Evolutionary conservation across 192 early-diverging fungal species (phyloP).

Genomic region (Backusella circina): DNA sequence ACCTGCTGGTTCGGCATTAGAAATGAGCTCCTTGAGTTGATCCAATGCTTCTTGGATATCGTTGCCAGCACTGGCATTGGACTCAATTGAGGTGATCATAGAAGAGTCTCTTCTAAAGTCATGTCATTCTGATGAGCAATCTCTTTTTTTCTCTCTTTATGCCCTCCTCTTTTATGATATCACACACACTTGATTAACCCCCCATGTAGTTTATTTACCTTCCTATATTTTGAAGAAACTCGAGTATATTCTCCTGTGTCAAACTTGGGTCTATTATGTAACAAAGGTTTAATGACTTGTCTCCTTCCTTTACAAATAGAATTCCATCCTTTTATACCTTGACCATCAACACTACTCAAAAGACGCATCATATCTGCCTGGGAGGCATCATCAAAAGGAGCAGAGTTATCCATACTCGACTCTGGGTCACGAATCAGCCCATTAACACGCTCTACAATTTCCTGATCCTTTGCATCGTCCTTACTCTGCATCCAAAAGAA

Average conservation of each 20-base stretch:
- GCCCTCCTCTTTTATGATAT: too few relatives aligned
- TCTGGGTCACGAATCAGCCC: constrained; percentile 50
- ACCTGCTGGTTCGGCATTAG: neutral
- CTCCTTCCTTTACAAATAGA: neutral
- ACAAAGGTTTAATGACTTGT: too few relatives aligned
- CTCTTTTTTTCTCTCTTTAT: neutral
- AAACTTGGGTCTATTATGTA: constrained; percentile 4
- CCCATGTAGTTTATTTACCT: constrained; percentile 7
- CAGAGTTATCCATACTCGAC: constrained; percentile 22
- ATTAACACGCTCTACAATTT: constrained; percentile 58
- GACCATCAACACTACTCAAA: constrained; percentile 4
- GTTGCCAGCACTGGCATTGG: neutral
- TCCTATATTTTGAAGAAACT: constrained; percentile 38
- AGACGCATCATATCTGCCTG: constrained; percentile 27
- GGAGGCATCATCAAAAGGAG: constrained; percentile 12
- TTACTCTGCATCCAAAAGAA: constrained; percentile 87
- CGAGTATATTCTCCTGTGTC: constrained; percentile 31
- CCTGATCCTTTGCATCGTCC: constrained; percentile 57
- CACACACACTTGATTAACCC: too few relatives aligned
- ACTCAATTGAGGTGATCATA: neutral
- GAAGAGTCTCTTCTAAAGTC: neutral
- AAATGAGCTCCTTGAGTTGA: neutral
- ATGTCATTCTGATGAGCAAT: neutral
- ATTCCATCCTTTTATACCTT: neutral
- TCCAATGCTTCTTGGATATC: neutral